phyloP scores from a whole-genome alignment of 768 basidiomycete species.

The Leccinum arenicola region DNA sequence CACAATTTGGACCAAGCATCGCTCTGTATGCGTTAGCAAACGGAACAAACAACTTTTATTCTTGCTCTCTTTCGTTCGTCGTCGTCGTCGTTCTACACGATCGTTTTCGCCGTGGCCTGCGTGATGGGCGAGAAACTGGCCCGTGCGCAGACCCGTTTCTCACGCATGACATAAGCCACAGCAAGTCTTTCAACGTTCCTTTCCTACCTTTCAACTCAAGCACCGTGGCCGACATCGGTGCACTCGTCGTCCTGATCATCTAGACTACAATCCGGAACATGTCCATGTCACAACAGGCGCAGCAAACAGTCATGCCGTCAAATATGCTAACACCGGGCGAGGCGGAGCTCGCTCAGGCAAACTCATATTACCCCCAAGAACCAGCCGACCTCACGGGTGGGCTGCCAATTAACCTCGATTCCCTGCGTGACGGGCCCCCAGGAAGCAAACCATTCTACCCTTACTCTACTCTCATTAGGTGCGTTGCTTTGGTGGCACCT shows the following conservation, averaged over 20 bases:
- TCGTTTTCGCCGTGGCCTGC: conserved; percentile 22
- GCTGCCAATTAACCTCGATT: conserved; percentile 83
- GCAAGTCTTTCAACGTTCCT: conserved; percentile 37
- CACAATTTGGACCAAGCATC: conserved; percentile 64
- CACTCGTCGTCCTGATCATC: conserved; percentile 11
- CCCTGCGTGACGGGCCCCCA: conserved; percentile 81
- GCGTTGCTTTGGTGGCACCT: conserved; percentile 28
- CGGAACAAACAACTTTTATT: conserved; percentile 44
- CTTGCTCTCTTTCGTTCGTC: conserved; percentile 31
- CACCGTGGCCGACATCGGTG: conserved; percentile 16
- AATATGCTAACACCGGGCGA: conserved; percentile 56
- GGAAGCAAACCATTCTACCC: conserved; percentile 91
- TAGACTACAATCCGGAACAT: conserved; percentile 2
- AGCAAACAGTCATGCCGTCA: conserved; percentile 55
- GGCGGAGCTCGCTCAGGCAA: conserved; percentile 51
- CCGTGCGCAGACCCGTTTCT: conserved; percentile 52
- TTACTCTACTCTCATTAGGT: conserved; percentile 89
- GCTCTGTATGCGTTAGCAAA: conserved; percentile 58
- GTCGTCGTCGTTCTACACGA: conserved; percentile 30
- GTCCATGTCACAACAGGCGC: conserved; percentile 49
- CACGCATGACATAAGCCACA: conserved; percentile 55
- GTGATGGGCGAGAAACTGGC: conserved; percentile 38
- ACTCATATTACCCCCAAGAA: conserved; percentile 70
- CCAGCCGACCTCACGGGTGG: conserved; percentile 81
- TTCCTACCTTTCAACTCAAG: conserved; percentile 29